phyloP scores from a whole-genome alignment of 2,329 filamentous ascomycete genomes.

The Plenodomus lindquistii region DNA sequence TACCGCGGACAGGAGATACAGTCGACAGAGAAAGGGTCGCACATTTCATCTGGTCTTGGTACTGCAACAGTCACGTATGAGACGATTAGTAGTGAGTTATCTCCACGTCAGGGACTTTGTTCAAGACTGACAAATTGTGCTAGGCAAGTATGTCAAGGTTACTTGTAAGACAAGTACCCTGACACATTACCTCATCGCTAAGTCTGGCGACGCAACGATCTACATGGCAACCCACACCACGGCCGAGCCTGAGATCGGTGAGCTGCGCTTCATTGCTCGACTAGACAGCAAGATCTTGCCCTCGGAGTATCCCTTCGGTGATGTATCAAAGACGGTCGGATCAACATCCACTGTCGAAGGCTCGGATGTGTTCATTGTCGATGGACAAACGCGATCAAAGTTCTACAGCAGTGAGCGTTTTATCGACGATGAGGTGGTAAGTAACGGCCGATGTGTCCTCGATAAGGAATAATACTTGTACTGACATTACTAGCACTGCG shows the following conservation, averaged over 20 bases:
- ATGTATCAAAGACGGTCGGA: slow-evolving; percentile 59
- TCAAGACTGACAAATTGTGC: not conserved
- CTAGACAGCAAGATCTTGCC: slow-evolving; percentile 53
- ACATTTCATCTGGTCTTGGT: slow-evolving; percentile 64
- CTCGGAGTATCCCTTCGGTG: slow-evolving; percentile 42
- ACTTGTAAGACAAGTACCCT: slow-evolving; percentile 63
- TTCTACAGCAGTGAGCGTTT: slow-evolving; percentile 72
- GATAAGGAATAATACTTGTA: not conserved
- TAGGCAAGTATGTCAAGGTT: slow-evolving; percentile 60
- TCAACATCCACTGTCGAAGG: slow-evolving; percentile 60
- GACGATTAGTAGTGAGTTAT: slow-evolving; percentile 32
- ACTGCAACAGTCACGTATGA: slow-evolving; percentile 57
- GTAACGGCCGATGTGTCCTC: not conserved
- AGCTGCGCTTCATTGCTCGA: slow-evolving; percentile 67
- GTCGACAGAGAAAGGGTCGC: slow-evolving; percentile 56
- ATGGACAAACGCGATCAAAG: slow-evolving; percentile 67
- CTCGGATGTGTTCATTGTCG: slow-evolving; percentile 57
- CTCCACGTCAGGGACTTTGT: not conserved
- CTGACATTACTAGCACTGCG: slow-evolving; percentile 55
- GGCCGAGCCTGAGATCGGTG: slow-evolving; percentile 47
- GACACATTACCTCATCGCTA: slow-evolving; percentile 67
- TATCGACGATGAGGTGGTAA: slow-evolving; percentile 60
- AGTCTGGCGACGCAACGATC: slow-evolving; percentile 63
- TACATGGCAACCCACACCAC: slow-evolving; percentile 62
- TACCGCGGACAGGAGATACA: slow-evolving; percentile 65